Evolutionary conservation across 148 eudicot genomes (phyloP).

Genomic region (Rhododendron kiyosumense): DNA sequence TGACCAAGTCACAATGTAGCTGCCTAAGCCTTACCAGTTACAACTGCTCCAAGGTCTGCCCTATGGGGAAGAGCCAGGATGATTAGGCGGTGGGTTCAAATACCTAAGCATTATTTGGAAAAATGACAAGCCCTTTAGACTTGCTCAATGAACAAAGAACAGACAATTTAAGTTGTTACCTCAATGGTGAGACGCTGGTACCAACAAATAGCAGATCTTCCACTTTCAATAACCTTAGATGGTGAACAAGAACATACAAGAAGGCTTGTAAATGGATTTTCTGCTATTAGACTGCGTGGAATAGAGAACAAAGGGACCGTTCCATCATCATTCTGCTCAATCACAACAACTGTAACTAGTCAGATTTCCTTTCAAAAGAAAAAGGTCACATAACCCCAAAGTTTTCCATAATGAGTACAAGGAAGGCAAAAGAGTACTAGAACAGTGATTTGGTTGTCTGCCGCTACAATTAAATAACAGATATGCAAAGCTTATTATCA

Average conservation of each 20-base stretch:
- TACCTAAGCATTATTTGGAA: no score
- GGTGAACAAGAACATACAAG: slow-evolving; percentile 64
- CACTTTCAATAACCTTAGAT: slow-evolving; percentile 24
- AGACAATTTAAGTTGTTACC: slow-evolving; percentile 34
- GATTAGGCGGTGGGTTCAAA: no score
- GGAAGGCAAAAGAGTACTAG: background rate
- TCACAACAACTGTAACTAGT: slow-evolving; percentile 5
- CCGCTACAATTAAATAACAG: background rate
- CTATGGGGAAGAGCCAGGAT: no score
- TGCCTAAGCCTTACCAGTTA: no score
- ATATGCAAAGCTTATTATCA: background rate
- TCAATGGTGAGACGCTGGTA: slow-evolving; percentile 70
- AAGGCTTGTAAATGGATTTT: slow-evolving; percentile 80
- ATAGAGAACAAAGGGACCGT: slow-evolving; percentile 65
- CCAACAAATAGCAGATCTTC: slow-evolving; percentile 47
- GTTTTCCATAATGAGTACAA: background rate
- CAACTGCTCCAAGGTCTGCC: no score
- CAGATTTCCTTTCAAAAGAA: slow-evolving; percentile 14
- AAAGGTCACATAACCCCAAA: background rate
- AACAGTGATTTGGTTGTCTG: background rate
- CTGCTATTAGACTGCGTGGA: slow-evolving; percentile 73
- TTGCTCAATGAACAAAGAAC: background rate
- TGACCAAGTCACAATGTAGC: no score
- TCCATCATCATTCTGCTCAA: slow-evolving; percentile 60
- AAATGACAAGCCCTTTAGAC: background rate